Percentiles rank a stretch among this genome's conserved stretches.
phyloP scores from a whole-genome alignment of 2,329 filamentous ascomycete genomes.

The Paraconiothyrium sp. region DNA sequence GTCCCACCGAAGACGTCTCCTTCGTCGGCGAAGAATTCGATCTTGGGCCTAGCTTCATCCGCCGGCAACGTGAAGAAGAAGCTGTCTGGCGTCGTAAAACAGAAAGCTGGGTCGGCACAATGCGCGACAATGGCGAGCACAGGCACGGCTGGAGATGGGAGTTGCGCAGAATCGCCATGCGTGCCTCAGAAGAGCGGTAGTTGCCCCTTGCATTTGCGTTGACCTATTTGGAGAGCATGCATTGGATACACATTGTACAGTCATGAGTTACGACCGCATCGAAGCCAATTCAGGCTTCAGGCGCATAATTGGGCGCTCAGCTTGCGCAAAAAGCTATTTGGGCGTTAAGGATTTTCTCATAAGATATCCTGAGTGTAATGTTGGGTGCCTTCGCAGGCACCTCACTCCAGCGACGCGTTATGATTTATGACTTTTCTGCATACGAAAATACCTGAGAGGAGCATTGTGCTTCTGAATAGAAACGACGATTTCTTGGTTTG shows the following conservation, averaged over 20 bases:
- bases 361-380: conserved; percentile 50
- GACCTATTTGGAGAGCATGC: conserved; percentile 12
- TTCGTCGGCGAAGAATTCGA: conserved; percentile 94
- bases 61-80: conserved; percentile 89
- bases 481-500: conserved; percentile 27
- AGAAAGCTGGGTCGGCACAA: conserved; percentile 79
- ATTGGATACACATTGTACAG: conserved; percentile 28
- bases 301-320: conserved; percentile 32
- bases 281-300: conserved; percentile 26
- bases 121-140: conserved; percentile 53
- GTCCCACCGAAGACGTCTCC: conserved; percentile 40
- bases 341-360: conserved; percentile 34
- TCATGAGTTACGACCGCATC: conserved; percentile 47
- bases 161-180: conserved; percentile 60
- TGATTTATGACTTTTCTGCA: conserved; percentile 38
- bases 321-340: conserved; percentile 33
- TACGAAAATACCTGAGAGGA: conserved; percentile 18
- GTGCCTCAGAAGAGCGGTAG: conserved; percentile 35
- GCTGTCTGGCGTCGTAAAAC: conserved; percentile 89
- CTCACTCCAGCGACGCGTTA: conserved; percentile 50
- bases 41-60: conserved; percentile 92
- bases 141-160: conserved; percentile 77
- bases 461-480: conserved; percentile 27
- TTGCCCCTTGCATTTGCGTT: conserved; percentile 22
- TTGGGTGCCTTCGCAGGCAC: conserved; percentile 38